Percentiles rank a stretch among this genome's conserved stretches.
Conservation (phyloP, 768 basidiomycete species). For the Collybiopsis luxurians region DNA sequence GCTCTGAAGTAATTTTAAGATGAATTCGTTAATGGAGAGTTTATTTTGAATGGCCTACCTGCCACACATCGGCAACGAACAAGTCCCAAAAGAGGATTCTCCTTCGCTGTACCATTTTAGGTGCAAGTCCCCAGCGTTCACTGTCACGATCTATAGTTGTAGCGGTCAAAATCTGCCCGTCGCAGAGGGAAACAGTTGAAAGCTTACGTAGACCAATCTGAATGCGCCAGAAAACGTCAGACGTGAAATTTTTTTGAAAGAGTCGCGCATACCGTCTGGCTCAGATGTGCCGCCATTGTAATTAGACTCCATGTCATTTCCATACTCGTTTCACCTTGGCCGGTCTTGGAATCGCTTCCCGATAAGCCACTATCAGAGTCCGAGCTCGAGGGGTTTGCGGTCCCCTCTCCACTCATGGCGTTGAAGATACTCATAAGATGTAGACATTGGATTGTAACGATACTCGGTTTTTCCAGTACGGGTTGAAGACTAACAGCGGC, state of each 20-base stretch:
- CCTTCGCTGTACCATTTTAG: constrained; percentile 61
- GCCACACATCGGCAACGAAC: constrained; percentile 69
- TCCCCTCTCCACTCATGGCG: constrained; percentile 52
- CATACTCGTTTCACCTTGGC: constrained; percentile 64
- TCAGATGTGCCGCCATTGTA: constrained; percentile 61
- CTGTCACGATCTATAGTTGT: constrained; percentile 52
- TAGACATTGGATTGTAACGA: constrained; percentile 68
- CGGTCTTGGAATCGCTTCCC: constrained; percentile 28
- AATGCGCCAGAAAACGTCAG: background rate
- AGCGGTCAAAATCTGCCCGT: background rate
- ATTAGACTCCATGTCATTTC: constrained; percentile 70
- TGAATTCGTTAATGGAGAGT: background rate
- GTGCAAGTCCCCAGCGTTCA: constrained; percentile 58
- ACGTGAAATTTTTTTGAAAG: background rate
- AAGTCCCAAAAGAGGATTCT: constrained; percentile 77
- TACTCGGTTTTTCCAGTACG: constrained; percentile 67
- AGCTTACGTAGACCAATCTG: constrained; percentile 55
- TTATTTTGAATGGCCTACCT: constrained; percentile 33
- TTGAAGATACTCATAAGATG: constrained; percentile 70
- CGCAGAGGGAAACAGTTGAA: too few species aligned
- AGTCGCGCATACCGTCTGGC: constrained; percentile 52
- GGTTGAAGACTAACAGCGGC: constrained; percentile 67
- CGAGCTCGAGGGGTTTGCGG: background rate
- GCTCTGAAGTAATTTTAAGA: constrained; percentile 38
- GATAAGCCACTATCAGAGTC: background rate